Evolutionary conservation across 306 rosid species (phyloP).

Genomic region (Carpinus fangiana): DNA sequence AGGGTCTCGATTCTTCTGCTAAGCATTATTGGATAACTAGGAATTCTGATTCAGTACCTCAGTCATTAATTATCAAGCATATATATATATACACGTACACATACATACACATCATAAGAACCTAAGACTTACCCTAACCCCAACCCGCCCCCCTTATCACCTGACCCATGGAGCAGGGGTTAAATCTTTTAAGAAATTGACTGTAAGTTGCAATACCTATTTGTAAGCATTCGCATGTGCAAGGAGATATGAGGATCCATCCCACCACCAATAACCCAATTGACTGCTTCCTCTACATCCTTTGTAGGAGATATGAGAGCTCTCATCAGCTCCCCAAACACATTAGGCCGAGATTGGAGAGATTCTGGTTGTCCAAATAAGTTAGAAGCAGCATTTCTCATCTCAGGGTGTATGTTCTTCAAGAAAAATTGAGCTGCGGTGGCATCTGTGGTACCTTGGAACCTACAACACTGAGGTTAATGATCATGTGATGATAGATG

Average conservation of each 20-base stretch:
- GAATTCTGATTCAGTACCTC: neutral
- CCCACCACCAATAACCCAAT: constrained; percentile 70
- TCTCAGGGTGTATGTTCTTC: constrained; percentile 77
- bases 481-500: constrained; percentile 30
- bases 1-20: neutral
- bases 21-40: neutral
- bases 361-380: constrained; percentile 73
- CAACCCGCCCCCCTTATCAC: neutral
- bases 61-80: neutral
- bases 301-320: constrained; percentile 80
- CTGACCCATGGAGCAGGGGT: neutral
- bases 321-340: constrained; percentile 94
- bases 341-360: constrained; percentile 73
- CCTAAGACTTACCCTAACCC: neutral
- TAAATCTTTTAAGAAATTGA: constrained; percentile 17
- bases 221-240: constrained; percentile 98
- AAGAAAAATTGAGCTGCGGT: constrained; percentile 87
- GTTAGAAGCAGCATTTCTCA: constrained; percentile 74
- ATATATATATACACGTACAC: neutral
- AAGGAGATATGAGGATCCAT: constrained; percentile 81
- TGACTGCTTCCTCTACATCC: constrained; percentile 77
- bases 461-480: constrained; percentile 60
- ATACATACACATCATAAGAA: neutral
- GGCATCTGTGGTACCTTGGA: constrained; percentile 92
- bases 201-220: constrained; percentile 47